Conservation (phyloP, 2,329 filamentous ascomycete genomes). For the Fusarium piperis region DNA sequence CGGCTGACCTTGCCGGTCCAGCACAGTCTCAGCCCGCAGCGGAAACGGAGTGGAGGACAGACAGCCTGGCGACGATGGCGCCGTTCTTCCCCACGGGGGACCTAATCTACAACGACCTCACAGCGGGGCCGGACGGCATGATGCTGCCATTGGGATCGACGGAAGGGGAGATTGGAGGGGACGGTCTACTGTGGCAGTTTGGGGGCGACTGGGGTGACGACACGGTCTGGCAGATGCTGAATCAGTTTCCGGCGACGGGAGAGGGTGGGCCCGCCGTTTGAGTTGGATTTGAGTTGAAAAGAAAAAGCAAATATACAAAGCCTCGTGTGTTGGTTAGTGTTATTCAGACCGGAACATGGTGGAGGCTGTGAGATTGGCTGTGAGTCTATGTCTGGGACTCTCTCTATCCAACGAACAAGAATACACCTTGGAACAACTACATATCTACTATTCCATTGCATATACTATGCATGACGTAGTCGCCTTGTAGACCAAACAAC, state of each 20-base stretch:
- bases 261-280: conserved; percentile 18
- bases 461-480: not conserved
- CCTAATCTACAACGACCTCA: conserved; percentile 65
- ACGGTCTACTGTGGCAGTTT: conserved; percentile 57
- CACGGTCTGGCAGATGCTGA: conserved; percentile 66
- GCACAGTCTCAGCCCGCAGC: conserved; percentile 1
- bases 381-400: not conserved
- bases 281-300: not conserved
- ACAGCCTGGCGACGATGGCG: conserved; percentile 62
- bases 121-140: conserved; percentile 50
- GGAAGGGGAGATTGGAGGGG: conserved; percentile 9
- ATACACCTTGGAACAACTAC: not conserved
- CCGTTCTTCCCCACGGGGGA: conserved; percentile 68
- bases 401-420: not conserved
- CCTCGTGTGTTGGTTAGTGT: not conserved
- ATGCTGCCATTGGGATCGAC: conserved; percentile 29
- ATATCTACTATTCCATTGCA: not conserved
- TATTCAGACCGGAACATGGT: not conserved
- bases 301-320: not conserved
- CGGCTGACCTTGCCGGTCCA: conserved; percentile 7
- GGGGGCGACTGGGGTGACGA: conserved; percentile 64
- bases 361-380: not conserved
- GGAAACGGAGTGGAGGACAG: conserved; percentile 52
- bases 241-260: conserved; percentile 54
- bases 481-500: not conserved